Conservation (phyloP, 306 rosid species). For the Corylus heterophylla region DNA sequence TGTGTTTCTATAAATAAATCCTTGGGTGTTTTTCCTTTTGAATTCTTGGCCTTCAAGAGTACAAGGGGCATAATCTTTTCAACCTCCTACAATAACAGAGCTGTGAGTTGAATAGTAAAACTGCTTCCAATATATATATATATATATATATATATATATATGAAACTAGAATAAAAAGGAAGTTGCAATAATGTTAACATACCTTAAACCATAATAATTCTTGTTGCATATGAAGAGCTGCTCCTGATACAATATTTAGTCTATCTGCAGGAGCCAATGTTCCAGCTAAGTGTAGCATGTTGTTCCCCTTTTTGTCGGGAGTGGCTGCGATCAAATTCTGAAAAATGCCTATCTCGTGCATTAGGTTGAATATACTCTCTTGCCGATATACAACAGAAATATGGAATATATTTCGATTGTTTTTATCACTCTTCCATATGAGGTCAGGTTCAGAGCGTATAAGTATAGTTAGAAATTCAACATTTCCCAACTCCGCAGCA, state of each 20-base stretch:
- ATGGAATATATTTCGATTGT: slow-evolving; percentile 23
- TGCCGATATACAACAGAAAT: slow-evolving; percentile 23
- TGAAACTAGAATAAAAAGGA: background rate
- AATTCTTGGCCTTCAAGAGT: slow-evolving; percentile 22
- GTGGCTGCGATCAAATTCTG: slow-evolving; percentile 11
- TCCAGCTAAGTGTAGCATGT: slow-evolving; percentile 22
- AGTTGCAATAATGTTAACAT: background rate
- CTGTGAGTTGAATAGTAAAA: background rate
- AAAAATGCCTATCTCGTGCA: slow-evolving; percentile 19
- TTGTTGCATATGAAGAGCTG: slow-evolving; percentile 27
- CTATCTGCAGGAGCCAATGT: too few relatives aligned
- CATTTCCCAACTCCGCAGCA: slow-evolving; percentile 25
- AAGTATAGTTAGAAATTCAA: slow-evolving; percentile 24
- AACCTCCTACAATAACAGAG: slow-evolving; percentile 36
- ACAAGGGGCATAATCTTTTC: slow-evolving; percentile 38
- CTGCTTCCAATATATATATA: too few relatives aligned
- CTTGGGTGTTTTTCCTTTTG: slow-evolving; percentile 22
- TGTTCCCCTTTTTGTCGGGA: background rate
- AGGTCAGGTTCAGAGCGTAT: slow-evolving; percentile 23
- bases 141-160: too few relatives aligned
- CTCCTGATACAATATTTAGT: background rate
- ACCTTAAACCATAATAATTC: slow-evolving; percentile 31
- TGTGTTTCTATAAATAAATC: slow-evolving; percentile 40
- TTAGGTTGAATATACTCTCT: slow-evolving; percentile 8
- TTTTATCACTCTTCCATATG: slow-evolving; percentile 4